Evolutionary conservation across 257 asterid genomes (phyloP), one percentile per base, ranked within the genome.

Genomic region (Solanum dulcamara): DNA sequence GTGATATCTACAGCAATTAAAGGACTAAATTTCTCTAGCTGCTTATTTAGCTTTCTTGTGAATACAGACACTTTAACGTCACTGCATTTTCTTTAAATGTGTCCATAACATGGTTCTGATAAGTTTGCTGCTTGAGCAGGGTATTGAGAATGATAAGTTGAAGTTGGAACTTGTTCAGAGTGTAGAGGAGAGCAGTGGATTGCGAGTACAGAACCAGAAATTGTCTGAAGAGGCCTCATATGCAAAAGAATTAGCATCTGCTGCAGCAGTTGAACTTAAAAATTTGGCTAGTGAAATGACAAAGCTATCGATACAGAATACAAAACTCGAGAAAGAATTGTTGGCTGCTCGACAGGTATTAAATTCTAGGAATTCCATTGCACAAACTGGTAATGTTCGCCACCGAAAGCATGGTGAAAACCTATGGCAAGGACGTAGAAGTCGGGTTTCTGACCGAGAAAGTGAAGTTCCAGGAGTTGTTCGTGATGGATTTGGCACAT

Each of bases 231-330:
- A 95, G 91, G 98, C 97, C 80, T 94, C 98, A 70, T 97, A 97
- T 72, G 99, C 99, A 40, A 97, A 95, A 90, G 99, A 95, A 88
- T 89, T 97, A 85, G 99, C 99, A 84, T 94, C 99, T 85, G 99
- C 99, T 81, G 99, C 99, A 68, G 99, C 99, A 4, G 93, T 92
- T 51, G 99, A 97, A 86, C 90, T 97, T 80, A 97, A 97, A 91
- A 95, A 86, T 88, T 89, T 97, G 87, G 97, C 99, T 38, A 93
- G 95, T 68, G 99, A 97, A 91, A 98, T 97, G 84, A 97, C 99
- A 55, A 95, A 94, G 89, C 91, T 95, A 70, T 95, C 98, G 8
- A 42, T 97, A 40, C 99, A 91, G 71, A 95, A 94, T 26, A 93
- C 95, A 77, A 95, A 92, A 89, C 87, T 95, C 55, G 98, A 94